These are phyloP conservation scores for Cladosporium phlei DNA, from an alignment of 2,329 filamentous ascomycete genomes.

Conservation along the genomic window DNA sequence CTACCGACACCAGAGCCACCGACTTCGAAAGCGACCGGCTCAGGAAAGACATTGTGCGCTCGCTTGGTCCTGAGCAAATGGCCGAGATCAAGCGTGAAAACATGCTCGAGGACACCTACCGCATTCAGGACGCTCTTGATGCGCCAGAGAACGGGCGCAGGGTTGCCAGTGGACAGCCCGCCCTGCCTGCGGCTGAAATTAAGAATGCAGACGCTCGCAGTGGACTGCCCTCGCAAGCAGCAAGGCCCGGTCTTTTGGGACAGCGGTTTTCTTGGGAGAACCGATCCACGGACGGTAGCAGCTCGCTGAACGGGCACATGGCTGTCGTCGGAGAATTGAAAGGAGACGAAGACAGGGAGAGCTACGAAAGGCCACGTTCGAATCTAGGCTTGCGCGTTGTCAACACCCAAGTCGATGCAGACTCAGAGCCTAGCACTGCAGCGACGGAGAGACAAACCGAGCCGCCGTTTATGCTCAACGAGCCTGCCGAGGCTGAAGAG, in stretches of 20 bases:
- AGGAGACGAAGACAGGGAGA: slow-evolving; percentile 12
- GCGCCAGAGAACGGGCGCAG: slow-evolving; percentile 23
- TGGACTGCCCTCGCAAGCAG: slow-evolving; percentile 5
- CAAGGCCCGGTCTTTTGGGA: slow-evolving; percentile 23
- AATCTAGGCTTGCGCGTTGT: slow-evolving; percentile 38
- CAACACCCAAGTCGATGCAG: slow-evolving; percentile 26
- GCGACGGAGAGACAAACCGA: slow-evolving; percentile 3
- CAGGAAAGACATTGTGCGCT: slow-evolving; percentile 69
- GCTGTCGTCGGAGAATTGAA: slow-evolving; percentile 7
- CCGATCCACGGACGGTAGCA: slow-evolving; percentile 13
- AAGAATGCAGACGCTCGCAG: slow-evolving; percentile 14
- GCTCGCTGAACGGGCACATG: slow-evolving; percentile 2
- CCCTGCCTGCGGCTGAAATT: slow-evolving; percentile 24
- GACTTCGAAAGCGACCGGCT: slow-evolving; percentile 67
- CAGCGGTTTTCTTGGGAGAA: slow-evolving; percentile 38
- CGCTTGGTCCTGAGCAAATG: slow-evolving; percentile 50
- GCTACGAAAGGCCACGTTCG: slow-evolving; percentile 29
- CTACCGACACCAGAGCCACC: slow-evolving; percentile 35
- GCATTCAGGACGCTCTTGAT: slow-evolving; percentile 28
- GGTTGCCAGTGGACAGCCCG: slow-evolving; percentile 21
- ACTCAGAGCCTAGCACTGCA: slow-evolving; percentile 12
- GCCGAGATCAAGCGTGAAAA: slow-evolving; percentile 15
- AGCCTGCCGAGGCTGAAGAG: slow-evolving; percentile 3
- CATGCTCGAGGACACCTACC: slow-evolving; percentile 19
- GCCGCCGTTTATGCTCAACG: slow-evolving; percentile 4